These are phyloP conservation scores for Kluyveromyces sp. DNA, from an alignment of 1,139 yeast genomes.

Conservation along the genomic window DNA sequence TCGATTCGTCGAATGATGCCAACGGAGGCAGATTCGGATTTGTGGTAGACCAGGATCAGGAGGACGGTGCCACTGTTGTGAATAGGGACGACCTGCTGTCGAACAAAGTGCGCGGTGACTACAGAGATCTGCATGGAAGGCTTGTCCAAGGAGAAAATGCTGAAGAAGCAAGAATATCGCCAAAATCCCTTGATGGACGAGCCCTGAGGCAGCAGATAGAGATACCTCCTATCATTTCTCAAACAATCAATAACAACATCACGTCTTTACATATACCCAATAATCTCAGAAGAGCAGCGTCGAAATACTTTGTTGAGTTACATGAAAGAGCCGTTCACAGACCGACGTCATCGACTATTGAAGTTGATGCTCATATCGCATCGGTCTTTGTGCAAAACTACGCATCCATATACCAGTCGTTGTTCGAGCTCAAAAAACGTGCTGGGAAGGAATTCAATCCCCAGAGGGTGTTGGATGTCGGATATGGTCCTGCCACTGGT, in stretches of 20 bases:
- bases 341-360: constrained; percentile 47
- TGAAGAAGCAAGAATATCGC: constrained; percentile 25
- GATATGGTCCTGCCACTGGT: constrained; percentile 92
- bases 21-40: constrained; percentile 37
- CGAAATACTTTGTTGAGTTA: constrained; percentile 44
- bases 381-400: constrained; percentile 82
- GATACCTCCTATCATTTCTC: constrained; percentile 48
- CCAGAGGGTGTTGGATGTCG: constrained; percentile 62
- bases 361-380: constrained; percentile 77
- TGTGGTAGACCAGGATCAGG: constrained; percentile 38
- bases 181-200: constrained; percentile 35
- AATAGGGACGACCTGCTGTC: constrained; percentile 14
- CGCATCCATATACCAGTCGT: constrained; percentile 60
- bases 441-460: constrained; percentile 53
- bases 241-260: constrained; percentile 54
- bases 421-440: constrained; percentile 59
- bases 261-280: constrained; percentile 49
- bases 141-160: constrained; percentile 26
- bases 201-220: constrained; percentile 30
- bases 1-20: neutral
- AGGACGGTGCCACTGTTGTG: constrained; percentile 32
- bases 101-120: constrained; percentile 12
- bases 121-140: constrained; percentile 25
- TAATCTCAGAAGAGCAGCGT: constrained; percentile 49
- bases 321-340: constrained; percentile 46